phyloP scores from a whole-genome alignment of 2,329 filamentous ascomycete genomes.

The Rachicladosporium sp. region DNA sequence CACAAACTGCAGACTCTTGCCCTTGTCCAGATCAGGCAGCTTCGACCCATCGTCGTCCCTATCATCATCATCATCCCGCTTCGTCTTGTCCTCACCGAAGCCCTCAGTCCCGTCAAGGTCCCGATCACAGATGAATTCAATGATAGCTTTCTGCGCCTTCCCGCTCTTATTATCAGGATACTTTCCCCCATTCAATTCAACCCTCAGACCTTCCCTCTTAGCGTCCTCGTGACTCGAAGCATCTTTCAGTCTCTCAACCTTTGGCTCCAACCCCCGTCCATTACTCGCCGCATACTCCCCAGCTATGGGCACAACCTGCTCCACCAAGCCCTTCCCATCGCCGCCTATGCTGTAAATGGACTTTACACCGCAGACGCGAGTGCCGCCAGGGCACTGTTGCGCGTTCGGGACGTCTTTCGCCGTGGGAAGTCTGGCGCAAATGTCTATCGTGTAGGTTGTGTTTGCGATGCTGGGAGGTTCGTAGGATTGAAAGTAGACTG shows the following conservation, averaged over 20 bases:
- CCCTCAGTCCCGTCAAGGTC: slow-evolving; percentile 60
- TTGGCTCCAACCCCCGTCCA: slow-evolving; percentile 50
- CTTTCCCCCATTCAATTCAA: slow-evolving; percentile 52
- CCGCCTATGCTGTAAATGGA: slow-evolving; percentile 41
- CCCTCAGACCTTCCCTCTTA: slow-evolving; percentile 56
- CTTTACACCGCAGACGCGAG: slow-evolving; percentile 66
- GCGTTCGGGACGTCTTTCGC: slow-evolving; percentile 43
- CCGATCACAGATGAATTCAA: slow-evolving; percentile 74
- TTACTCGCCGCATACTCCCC: slow-evolving; percentile 52
- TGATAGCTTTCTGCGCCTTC: slow-evolving; percentile 57
- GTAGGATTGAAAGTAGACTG: slow-evolving; percentile 45
- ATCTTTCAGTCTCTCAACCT: slow-evolving; percentile 52
- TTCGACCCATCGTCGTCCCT: slow-evolving; percentile 21
- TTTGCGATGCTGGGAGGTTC: slow-evolving; percentile 47
- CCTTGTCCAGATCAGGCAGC: slow-evolving; percentile 34
- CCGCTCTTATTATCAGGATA: slow-evolving; percentile 39
- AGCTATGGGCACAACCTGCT: slow-evolving; percentile 58
- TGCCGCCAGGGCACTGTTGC: slow-evolving; percentile 53
- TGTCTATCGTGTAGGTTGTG: slow-evolving; percentile 69
- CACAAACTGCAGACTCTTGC: slow-evolving; percentile 60
- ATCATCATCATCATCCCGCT: slow-evolving; percentile 23
- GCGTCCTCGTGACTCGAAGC: slow-evolving; percentile 53
- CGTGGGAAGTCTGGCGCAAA: slow-evolving; percentile 57
- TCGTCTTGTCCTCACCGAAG: slow-evolving; percentile 30
- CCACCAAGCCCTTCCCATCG: slow-evolving; percentile 34